Conservation (phyloP, 148 eudicot genomes). For the Rhododendron molle region DNA sequence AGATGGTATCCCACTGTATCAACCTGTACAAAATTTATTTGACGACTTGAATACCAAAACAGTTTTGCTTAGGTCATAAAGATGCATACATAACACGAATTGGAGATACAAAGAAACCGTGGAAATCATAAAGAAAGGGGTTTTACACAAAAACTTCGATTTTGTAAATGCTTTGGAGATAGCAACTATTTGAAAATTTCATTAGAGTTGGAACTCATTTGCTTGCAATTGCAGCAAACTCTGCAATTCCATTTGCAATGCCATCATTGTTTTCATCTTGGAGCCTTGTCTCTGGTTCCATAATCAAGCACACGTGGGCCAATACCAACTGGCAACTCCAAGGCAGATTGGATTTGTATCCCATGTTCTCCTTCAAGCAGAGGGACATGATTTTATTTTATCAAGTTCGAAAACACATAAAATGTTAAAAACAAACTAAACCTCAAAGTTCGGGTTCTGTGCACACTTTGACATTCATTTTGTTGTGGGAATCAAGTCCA, state of each 20-base stretch:
- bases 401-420: too few relatives aligned
- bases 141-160: not conserved
- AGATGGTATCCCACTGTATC: constrained; percentile 88
- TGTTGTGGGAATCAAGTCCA: not conserved
- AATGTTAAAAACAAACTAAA: too few relatives aligned
- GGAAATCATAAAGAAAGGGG: not conserved
- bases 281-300: not conserved
- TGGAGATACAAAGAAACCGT: not conserved
- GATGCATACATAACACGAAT: not conserved
- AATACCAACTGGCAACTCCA: too few relatives aligned
- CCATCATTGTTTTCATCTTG: not conserved
- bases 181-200: not conserved
- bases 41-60: not conserved
- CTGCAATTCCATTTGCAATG: not conserved
- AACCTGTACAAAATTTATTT: constrained; percentile 37
- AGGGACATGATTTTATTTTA: too few relatives aligned
- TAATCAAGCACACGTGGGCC: not conserved
- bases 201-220: not conserved
- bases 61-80: not conserved
- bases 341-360: not conserved
- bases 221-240: not conserved
- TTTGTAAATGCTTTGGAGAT: not conserved
- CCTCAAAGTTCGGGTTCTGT: too few relatives aligned
- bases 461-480: not conserved
- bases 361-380: not conserved